Percentiles rank a stretch among this genome's conserved stretches.
These are phyloP conservation scores for Candida parachauliodes DNA, from an alignment of 805 yeast genomes.

Conservation along the genomic window DNA sequence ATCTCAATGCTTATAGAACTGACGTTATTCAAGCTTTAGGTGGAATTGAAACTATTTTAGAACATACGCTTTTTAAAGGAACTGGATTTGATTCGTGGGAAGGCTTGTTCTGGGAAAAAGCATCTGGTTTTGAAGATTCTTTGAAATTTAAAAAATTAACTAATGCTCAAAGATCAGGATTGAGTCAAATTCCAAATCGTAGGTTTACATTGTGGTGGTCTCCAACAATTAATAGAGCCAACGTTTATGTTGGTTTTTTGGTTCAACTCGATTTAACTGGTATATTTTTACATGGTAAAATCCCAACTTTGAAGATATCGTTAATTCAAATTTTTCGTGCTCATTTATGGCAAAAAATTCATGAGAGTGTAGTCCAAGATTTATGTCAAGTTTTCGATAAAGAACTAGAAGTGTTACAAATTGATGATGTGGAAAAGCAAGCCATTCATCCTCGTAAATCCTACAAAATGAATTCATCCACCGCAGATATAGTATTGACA, in stretches of 20 bases:
- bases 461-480: slow-evolving; percentile 92
- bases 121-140: slow-evolving; percentile 95
- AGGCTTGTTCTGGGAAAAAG: slow-evolving; percentile 97
- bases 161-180: slow-evolving; percentile 95
- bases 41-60: slow-evolving; percentile 93
- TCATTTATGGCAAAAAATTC: slow-evolving; percentile 98
- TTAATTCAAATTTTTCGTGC: slow-evolving; percentile 95
- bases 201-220: slow-evolving; percentile 99
- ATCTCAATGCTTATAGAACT: slow-evolving; percentile 83
- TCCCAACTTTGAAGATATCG: slow-evolving; percentile 94
- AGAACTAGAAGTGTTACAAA: slow-evolving; percentile 76
- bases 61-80: slow-evolving; percentile 91
- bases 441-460: slow-evolving; percentile 97
- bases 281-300: slow-evolving; percentile 94
- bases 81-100: slow-evolving; percentile 99
- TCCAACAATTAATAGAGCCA: slow-evolving; percentile 96
- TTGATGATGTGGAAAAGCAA: slow-evolving; percentile 83
- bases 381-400: slow-evolving; percentile 87
- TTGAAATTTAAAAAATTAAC: slow-evolving; percentile 92
- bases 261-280: slow-evolving; percentile 97
- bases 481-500: slow-evolving; percentile 81
- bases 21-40: slow-evolving; percentile 97
- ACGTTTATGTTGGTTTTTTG: slow-evolving; percentile 94
- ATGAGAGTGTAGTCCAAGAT: slow-evolving; percentile 92
- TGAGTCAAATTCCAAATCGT: slow-evolving; percentile 96